Evolutionary conservation across 305 asterid genomes (phyloP).

Genomic region (Fraxinus xanthoxyloides): DNA sequence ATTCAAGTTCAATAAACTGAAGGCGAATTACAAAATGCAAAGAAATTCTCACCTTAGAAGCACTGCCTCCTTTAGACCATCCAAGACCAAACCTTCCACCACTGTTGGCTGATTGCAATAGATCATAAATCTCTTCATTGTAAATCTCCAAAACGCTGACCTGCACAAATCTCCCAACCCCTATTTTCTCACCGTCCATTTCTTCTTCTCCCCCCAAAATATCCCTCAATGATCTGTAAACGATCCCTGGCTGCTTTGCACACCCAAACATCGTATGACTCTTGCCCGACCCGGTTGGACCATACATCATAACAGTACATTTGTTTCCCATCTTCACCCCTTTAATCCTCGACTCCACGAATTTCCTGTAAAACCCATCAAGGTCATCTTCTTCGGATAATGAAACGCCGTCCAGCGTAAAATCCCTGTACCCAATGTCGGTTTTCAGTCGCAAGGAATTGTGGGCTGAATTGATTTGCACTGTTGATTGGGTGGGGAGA

Average conservation of each 20-base stretch:
- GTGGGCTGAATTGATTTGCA: constrained; percentile 48
- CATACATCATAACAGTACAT: constrained; percentile 94
- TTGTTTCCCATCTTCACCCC: constrained; percentile 81
- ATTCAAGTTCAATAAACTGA: not conserved
- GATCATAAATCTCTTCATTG: constrained; percentile 86
- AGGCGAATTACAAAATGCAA: not conserved
- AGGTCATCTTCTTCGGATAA: constrained; percentile 76
- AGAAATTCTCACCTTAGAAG: constrained; percentile 56
- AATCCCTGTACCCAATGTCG: constrained; percentile 83
- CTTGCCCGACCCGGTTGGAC: constrained; percentile 96
- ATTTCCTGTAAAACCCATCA: constrained; percentile 65
- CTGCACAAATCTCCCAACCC: constrained; percentile 70
- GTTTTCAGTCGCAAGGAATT: constrained; percentile 70
- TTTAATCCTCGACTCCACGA: constrained; percentile 66
- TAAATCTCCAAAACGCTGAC: constrained; percentile 88
- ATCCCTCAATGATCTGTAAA: constrained; percentile 70
- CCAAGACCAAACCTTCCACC: constrained; percentile 79
- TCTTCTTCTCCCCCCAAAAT: constrained; percentile 60
- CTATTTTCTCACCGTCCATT: constrained; percentile 43
- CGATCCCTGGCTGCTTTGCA: constrained; percentile 70
- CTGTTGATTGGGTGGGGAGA: constrained; percentile 32
- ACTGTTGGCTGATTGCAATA: constrained; percentile 44
- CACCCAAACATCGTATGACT: constrained; percentile 95
- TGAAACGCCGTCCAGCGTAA: constrained; percentile 79
- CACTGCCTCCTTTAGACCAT: constrained; percentile 68